Evolutionary conservation across 2,329 filamentous ascomycete genomes (phyloP).

Genomic region (Colletotrichum camelliae): DNA sequence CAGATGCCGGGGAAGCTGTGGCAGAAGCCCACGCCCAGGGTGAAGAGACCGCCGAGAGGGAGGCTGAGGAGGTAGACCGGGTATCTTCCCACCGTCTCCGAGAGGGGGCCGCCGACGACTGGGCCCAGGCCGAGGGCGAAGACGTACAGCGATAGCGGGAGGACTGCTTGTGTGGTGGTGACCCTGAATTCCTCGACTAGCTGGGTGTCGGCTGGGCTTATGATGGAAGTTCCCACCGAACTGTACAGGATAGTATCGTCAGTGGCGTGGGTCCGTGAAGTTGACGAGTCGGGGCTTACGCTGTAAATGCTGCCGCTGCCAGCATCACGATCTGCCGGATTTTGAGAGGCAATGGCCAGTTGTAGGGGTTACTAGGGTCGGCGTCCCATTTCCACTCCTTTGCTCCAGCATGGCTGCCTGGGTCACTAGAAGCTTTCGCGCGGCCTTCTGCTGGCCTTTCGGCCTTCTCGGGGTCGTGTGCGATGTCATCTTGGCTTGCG

Average conservation of each 20-base stretch:
- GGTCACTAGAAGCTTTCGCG: too few species aligned
- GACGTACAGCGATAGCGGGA: constrained; percentile 65
- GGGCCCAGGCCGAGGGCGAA: constrained; percentile 66
- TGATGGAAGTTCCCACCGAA: constrained; percentile 59
- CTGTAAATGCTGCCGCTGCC: constrained; percentile 43
- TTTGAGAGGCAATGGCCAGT: constrained; percentile 52
- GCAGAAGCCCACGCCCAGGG: constrained; percentile 58
- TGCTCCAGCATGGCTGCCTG: neutral
- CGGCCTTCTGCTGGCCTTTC: too few species aligned
- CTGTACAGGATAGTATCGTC: constrained; percentile 33
- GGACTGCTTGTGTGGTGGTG: constrained; percentile 58
- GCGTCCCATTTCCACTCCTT: constrained; percentile 35
- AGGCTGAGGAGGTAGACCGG: constrained; percentile 54
- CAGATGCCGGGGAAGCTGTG: constrained; percentile 55
- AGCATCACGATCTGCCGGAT: constrained; percentile 40
- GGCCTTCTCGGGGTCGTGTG: neutral
- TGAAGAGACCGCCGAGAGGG: constrained; percentile 58
- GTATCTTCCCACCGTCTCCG: constrained; percentile 61
- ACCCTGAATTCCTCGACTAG: constrained; percentile 60
- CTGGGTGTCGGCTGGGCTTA: constrained; percentile 50
- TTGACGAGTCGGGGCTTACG: constrained; percentile 33
- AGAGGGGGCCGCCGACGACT: constrained; percentile 62
- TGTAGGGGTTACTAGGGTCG: constrained; percentile 53
- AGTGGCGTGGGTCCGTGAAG: neutral
- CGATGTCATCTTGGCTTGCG: neutral